These are phyloP conservation scores for Aureococcus anophagefferens DNA, from an alignment of 108 stramenopile genomes.

Conservation along the genomic window DNA sequence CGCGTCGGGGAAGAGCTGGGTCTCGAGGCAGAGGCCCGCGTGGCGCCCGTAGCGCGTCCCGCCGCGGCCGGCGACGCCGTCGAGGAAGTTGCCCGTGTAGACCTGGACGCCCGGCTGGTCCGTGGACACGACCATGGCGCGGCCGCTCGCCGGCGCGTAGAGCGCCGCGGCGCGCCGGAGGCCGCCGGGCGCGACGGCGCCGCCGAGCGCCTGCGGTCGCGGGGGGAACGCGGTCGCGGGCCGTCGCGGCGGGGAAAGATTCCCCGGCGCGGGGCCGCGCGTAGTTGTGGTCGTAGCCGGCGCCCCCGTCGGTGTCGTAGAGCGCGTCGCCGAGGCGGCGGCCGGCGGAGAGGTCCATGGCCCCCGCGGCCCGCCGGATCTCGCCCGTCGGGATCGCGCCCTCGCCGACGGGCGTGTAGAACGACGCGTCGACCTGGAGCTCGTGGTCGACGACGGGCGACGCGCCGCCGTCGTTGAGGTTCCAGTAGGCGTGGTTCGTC, in stretches of 20 bases:
- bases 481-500: constrained; percentile 74
- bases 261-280: too few relatives aligned
- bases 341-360: neutral
- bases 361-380: constrained; percentile 36
- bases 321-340: too few relatives aligned
- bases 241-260: too few relatives aligned
- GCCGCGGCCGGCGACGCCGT: constrained; percentile 37
- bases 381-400: constrained; percentile 59
- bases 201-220: too few relatives aligned
- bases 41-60: constrained; percentile 39
- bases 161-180: neutral
- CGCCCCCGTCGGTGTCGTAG: constrained; percentile 14
- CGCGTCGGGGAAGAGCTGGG: constrained; percentile 71
- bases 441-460: too few relatives aligned
- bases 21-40: constrained; percentile 71
- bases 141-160: neutral
- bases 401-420: constrained; percentile 37
- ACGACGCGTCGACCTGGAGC: too few relatives aligned
- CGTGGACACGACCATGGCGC: constrained; percentile 46
- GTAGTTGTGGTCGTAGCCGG: constrained; percentile 76
- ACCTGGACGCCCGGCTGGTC: constrained; percentile 72
- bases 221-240: too few relatives aligned
- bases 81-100: constrained; percentile 70
- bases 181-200: neutral
- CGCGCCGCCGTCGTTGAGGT: constrained; percentile 25